Conservation (phyloP, 345 rosid species). For the Salix exigua region DNA sequence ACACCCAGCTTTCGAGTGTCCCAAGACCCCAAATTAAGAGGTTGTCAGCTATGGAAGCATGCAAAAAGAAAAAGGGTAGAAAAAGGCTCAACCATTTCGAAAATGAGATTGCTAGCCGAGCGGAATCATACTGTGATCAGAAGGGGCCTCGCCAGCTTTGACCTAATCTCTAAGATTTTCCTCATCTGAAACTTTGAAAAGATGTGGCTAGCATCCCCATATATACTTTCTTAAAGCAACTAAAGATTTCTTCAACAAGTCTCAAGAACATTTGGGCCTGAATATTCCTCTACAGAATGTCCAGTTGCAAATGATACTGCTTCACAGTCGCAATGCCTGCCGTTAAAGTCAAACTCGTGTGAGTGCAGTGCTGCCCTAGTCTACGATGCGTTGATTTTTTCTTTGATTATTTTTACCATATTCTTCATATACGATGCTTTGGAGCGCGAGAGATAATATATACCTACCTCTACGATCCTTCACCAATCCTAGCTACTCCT, state of each 20-base stretch:
- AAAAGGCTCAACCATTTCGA: slow-evolving; percentile 31
- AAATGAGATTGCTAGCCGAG: slow-evolving; percentile 12
- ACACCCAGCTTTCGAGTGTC: slow-evolving; percentile 29
- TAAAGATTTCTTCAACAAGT: slow-evolving; percentile 13
- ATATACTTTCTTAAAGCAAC: slow-evolving; percentile 34
- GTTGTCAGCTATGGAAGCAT: slow-evolving; percentile 39
- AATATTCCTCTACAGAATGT: slow-evolving; percentile 34
- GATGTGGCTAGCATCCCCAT: slow-evolving; percentile 40
- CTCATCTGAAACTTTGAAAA: slow-evolving; percentile 31
- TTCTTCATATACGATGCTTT: neutral
- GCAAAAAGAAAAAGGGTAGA: slow-evolving; percentile 23
- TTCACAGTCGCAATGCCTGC: neutral
- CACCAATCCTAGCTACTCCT: too few relatives aligned
- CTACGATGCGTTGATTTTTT: slow-evolving; percentile 8
- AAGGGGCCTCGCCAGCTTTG: slow-evolving; percentile 32
- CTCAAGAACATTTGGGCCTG: slow-evolving; percentile 35
- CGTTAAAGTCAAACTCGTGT: slow-evolving; percentile 12
- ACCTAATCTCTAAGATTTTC: slow-evolving; percentile 40
- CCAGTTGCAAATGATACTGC: slow-evolving; percentile 6
- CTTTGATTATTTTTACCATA: neutral
- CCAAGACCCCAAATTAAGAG: slow-evolving; percentile 21
- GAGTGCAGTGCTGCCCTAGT: slow-evolving; percentile 5
- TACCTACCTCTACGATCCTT: too few relatives aligned
- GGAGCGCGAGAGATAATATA: too few relatives aligned
- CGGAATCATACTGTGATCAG: slow-evolving; percentile 30